Evolutionary conservation across 1,284 basidiomycete species (phyloP), one percentile per base, ranked within the genome.

Genomic region (Bjerkandera adusta): DNA sequence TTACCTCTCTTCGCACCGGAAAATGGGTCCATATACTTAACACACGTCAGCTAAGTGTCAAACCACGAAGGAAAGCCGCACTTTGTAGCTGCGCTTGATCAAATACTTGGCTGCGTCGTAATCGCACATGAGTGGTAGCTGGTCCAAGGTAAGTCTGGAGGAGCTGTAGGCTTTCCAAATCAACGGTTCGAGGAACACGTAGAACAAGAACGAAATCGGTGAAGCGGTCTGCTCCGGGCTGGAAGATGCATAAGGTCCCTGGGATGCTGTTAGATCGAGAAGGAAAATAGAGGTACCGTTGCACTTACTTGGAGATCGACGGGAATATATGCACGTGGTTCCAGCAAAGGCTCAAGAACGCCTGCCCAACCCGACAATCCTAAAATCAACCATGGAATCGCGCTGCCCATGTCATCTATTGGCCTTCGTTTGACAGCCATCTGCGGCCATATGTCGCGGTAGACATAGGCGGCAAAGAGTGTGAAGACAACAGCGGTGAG

Each of bases 221-320:
- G 81, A 76, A 0, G 81, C 75, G 0, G 77, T 82, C 57, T 85
- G 83, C 57, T 87, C 83, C 4, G 81, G 77, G 61, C 79, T 81
- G 62, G 56, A 3, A 70, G 69, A 40, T 70, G 57, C 72, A 74
- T 37, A 40, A 29, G 33, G 32, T 32, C 10, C 22, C 30, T 6
- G 25, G 16, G 18, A 48, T 12, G 68, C 42, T 16, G 12, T 29
- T 24, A 34, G 15, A 16, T 25, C 22, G 22, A 34, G 37, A 26
- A n/a, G n/a, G n/a, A n/a, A n/a, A n/a, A n/a, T n/a, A n/a, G 30
- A 36, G 8, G 21, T 43, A 50, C 6, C 11, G 29, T 16, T 22
- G 15, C 13, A 39, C 12, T 22, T n/a, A 39, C 37, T 15, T 39
- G 18, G 10, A 12, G 16, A 22, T 39, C 37, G 7, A 24, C 12